Percentiles rank a stretch among this genome's conserved stretches.
Evolutionary conservation across 768 basidiomycete genomes (phyloP).

Genomic region (Lyophyllum decastes): DNA sequence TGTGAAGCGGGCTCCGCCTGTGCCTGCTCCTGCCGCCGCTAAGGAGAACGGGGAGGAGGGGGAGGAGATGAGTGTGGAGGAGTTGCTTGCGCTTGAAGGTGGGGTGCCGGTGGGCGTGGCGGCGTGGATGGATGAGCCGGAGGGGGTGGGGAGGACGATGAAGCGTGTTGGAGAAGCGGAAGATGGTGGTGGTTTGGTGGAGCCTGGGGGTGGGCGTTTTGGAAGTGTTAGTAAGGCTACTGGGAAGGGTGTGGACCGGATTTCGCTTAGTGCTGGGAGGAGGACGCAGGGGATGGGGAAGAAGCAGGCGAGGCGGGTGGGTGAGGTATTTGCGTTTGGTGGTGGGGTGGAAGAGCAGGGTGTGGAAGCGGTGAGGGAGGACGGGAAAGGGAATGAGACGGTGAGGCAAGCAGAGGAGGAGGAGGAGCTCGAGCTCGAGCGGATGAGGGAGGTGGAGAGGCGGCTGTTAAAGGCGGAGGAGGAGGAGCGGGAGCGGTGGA

Average conservation of each 20-base stretch:
- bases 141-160: conserved; percentile 9
- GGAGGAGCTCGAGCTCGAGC: conserved; percentile 17
- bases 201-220: background rate
- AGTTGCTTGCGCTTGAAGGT: conserved; percentile 14
- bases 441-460: conserved; percentile 19
- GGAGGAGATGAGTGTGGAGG: conserved; percentile 19
- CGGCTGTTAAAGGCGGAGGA: conserved; percentile 3
- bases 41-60: background rate
- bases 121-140: conserved; percentile 13
- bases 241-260: background rate
- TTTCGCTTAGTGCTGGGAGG: conserved; percentile 4
- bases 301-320: conserved; percentile 1
- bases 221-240: conserved; percentile 2
- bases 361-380: background rate
- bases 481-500: conserved; percentile 8
- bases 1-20: conserved; percentile 7
- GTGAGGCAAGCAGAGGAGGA: conserved; percentile 48
- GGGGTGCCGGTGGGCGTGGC: conserved; percentile 3
- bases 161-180: conserved; percentile 5
- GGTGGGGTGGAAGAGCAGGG: background rate
- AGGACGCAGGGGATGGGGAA: conserved; percentile 3
- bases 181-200: background rate
- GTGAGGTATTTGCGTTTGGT: conserved; percentile 7
- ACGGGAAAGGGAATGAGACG: conserved; percentile 32
- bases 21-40: background rate